Base-by-base conservation (phyloP, 495 filamentous ascomycete genomes). In the Penicillium flavigenum region DNA sequence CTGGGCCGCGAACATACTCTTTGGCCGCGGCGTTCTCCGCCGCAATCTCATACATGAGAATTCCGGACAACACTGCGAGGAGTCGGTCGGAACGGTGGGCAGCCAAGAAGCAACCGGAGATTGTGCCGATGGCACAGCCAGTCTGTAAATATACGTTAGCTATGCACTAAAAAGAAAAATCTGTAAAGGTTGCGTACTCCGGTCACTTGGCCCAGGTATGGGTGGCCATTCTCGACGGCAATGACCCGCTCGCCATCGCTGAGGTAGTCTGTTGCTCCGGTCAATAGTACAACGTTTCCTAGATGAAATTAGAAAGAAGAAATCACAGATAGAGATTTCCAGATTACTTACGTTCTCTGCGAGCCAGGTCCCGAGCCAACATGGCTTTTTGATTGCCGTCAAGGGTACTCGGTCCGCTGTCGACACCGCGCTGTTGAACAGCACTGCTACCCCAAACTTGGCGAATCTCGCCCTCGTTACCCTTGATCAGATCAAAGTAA, bases 381-480 rank as follows among this genome's bases (percentile, higher is more conserved):
- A 57, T 55, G 3, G 81, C 85, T 58, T 87, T 87, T 47, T 86
- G 81, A 8, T 72, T 51, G 12, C 75, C 54, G 17, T 71, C 72
- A 7, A 84, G 70, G 16, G 81, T 82, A 53, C 83, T 85, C 11
- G 79, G 73, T 12, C 85, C 83, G 65, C 85, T 88, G 67, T 97
- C 94, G n/a, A 97, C 94, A 27, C 94, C 94, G 12, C 88, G 84
- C 69, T 96, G 92, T 56, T 86, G 83, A n/a, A 76, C 73, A 4
- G 58, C 63, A 46, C 62, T 72, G 53, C 75, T 77, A 32, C 79
- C 80, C 51, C 80, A 81, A 1, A 92, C 82, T n/a, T 87, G 85
- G 29, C 78, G 73, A 55, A 98, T 93, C 71, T 98, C 94, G 48
- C 86, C 85, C 69, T 95, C 92, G 67, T 98, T 98, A 26, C 94